phyloP scores from a whole-genome alignment of 2,329 filamentous ascomycete genomes.

The Eurotiales sp. region DNA sequence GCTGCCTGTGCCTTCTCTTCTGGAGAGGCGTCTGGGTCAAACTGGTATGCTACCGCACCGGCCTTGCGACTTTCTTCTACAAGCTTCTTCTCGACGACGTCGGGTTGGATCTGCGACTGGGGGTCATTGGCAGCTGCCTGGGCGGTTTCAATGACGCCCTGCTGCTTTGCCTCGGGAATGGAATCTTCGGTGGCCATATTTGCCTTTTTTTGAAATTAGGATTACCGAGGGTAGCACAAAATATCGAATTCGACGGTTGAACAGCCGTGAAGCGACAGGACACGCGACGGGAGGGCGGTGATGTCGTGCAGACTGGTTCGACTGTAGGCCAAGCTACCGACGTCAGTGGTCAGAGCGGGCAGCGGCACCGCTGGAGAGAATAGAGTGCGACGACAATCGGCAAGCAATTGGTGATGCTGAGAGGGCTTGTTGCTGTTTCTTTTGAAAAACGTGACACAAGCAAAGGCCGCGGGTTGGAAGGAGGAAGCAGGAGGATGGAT shows the following conservation, averaged over 20 bases:
- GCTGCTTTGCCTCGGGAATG: constrained; percentile 69
- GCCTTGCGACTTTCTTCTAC: constrained; percentile 74
- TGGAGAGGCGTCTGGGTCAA: constrained; percentile 77
- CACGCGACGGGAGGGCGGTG: background rate
- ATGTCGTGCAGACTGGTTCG: background rate
- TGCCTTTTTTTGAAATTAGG: background rate
- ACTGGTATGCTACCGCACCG: constrained; percentile 75
- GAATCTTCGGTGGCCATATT: constrained; percentile 14
- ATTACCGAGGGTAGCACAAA: background rate
- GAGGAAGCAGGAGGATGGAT: background rate
- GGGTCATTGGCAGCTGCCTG: constrained; percentile 53
- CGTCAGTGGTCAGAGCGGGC: constrained; percentile 8
- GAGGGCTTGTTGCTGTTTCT: background rate
- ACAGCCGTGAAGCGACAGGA: too few species aligned
- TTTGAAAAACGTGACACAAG: background rate
- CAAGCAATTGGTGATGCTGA: background rate
- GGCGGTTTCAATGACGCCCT: constrained; percentile 75
- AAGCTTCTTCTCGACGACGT: constrained; percentile 69
- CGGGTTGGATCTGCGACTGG: constrained; percentile 61
- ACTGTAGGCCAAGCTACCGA: background rate
- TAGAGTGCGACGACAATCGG: background rate
- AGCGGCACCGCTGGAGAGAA: constrained; percentile 1
- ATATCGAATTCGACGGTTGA: background rate
- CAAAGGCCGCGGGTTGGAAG: background rate
- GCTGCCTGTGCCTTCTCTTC: constrained; percentile 82